These are phyloP conservation scores for Annulohypoxylon nitens DNA, from an alignment of 495 filamentous ascomycete species.

Conservation along the genomic window DNA sequence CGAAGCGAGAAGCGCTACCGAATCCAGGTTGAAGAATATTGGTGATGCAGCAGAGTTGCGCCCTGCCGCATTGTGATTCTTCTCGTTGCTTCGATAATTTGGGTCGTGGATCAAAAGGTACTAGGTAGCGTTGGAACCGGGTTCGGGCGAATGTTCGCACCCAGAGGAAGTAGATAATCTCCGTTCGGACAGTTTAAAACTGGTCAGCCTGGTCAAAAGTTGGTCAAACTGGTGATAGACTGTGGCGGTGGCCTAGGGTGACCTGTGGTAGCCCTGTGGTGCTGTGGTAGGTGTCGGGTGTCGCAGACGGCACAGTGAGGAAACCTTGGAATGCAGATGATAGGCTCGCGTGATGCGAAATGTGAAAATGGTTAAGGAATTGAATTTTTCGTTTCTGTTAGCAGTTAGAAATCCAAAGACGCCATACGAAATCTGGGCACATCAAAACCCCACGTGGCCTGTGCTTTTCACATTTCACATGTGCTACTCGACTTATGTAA, in stretches of 20 bases:
- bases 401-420: not conserved
- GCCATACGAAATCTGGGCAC: conserved; percentile 25
- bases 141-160: conserved; percentile 30
- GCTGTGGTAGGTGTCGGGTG: not conserved
- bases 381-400: conserved; percentile 24
- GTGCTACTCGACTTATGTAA: not conserved
- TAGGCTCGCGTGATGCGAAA: conserved; percentile 41
- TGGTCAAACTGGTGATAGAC: not conserved
- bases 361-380: conserved; percentile 5
- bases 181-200: conserved; percentile 26
- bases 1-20: conserved; percentile 51
- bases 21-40: conserved; percentile 60
- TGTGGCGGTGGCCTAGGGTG: conserved; percentile 18
- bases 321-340: conserved; percentile 25
- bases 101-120: conserved; percentile 12
- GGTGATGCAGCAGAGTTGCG: conserved; percentile 52
- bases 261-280: not conserved
- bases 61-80: conserved; percentile 53
- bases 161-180: conserved; percentile 30
- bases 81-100: conserved; percentile 37
- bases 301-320: conserved; percentile 3
- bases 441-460: not conserved
- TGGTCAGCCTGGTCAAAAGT: not conserved
- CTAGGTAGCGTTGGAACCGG: conserved; percentile 21
- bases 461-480: not conserved